Evolutionary conservation across 73 alveolate species (phyloP), one percentile per base, ranked within the genome.

Genomic region (Paraurostyla sp.): DNA sequence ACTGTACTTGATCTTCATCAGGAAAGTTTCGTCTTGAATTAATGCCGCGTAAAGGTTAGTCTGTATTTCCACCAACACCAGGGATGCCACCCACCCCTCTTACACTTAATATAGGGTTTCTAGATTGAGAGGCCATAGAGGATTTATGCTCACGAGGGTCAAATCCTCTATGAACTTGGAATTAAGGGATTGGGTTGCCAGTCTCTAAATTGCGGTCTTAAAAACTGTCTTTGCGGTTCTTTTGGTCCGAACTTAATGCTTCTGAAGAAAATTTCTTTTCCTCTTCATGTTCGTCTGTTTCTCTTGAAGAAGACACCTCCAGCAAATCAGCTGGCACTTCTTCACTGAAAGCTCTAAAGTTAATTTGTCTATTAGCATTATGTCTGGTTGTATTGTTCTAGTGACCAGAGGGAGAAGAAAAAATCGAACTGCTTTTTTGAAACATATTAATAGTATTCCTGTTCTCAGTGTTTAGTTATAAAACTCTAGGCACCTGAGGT

Each of bases 161-260:
- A 27, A 20, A 27, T 30, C 32, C 3, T n/a, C 22, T 59, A 3
- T 7, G 32, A 59, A 11, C 49, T 59, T 25, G 2, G 49, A 59
- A 13, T 38, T 25, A 18, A 65, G 60, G 32, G 46, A 59, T 36
- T 7, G 82, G 82, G 25, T 65, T 65, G 4, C 82, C 82, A 11
- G 82, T 65, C 0, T 65, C 82, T 38, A 7, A 36, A 38, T 65
- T 65, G 35, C 82, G 35, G 41, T 65, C 82, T 38, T 65, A 22
- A 16, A 65, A 65, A 65, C 82, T 65, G 25, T 65, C 58, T 38
- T 65, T 65, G 6, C 82, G 82, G 42, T 18, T 6, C 38, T 65
- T 38, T 18, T 22, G 7, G 18, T 65, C 82, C 13, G 46, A 15
- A 15, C 33, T 38, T 1, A 38, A 38, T 7, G 58, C 46, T 22